Percentiles rank a stretch among this genome's conserved stretches.
These are phyloP conservation scores for Pythium sp. DNA, from an alignment of 352 stramenopile species.

Conservation along the genomic window DNA sequence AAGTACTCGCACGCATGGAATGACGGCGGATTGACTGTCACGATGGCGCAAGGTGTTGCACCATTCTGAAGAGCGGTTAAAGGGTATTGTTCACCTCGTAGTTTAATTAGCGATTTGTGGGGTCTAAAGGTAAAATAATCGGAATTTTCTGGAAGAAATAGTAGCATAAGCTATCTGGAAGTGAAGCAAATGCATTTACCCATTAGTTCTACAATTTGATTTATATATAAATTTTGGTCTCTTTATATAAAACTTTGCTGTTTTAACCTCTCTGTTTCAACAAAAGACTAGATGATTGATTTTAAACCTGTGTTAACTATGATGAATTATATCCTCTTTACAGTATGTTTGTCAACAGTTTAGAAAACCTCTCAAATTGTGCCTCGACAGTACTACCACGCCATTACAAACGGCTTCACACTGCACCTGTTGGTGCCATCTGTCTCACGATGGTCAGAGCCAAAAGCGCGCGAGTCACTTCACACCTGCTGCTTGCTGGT, in stretches of 20 bases:
- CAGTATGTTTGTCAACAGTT: no score
- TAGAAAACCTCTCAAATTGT: background rate
- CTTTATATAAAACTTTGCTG: background rate
- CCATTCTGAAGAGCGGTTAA: background rate
- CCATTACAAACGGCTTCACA: conserved; percentile 11
- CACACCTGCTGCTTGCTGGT: background rate
- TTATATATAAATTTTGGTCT: background rate
- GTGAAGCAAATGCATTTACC: background rate
- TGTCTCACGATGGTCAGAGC: background rate
- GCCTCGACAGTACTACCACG: background rate
- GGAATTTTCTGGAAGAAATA: background rate
- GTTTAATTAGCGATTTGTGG: background rate
- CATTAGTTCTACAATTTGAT: background rate
- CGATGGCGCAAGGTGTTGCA: background rate
- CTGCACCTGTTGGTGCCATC: conserved; percentile 6
- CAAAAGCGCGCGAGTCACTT: background rate
- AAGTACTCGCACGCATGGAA: conserved; percentile 3
- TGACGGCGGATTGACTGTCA: background rate
- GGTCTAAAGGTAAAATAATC: no score
- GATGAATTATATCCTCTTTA: no score
- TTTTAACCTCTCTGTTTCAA: background rate
- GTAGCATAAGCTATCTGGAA: no score
- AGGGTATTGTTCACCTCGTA: background rate
- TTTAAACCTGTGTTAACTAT: no score
- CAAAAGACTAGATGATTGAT: no score